Percentiles rank a stretch among this genome's conserved stretches.
Conservation (phyloP, 371 early-diverging fungal species). For the Chytridium lagenaria region DNA sequence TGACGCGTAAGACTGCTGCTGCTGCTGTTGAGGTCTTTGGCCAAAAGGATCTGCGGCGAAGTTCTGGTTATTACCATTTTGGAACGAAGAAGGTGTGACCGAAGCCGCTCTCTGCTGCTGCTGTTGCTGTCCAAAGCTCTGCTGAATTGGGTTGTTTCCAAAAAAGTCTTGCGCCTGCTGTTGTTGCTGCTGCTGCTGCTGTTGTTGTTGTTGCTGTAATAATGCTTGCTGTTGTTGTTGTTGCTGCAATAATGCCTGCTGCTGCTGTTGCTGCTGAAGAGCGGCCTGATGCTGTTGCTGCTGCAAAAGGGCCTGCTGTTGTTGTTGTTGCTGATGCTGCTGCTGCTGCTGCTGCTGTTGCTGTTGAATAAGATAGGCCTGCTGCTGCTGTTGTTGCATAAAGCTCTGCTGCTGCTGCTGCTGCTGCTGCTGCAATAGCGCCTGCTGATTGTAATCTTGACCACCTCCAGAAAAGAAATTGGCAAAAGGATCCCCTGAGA, state of each 20-base stretch:
- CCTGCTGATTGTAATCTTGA: not conserved
- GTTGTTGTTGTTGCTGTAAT: not conserved
- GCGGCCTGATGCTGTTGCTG: slow-evolving; percentile 36
- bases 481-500: slow-evolving; percentile 13
- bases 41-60: too few relatives aligned
- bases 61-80: too few relatives aligned
- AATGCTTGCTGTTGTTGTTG: slow-evolving; percentile 19
- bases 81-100: too few relatives aligned
- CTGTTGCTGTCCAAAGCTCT: slow-evolving; percentile 12
- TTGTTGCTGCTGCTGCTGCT: slow-evolving; percentile 5
- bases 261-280: slow-evolving; percentile 32
- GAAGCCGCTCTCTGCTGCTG: too few relatives aligned
- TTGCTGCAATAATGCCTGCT: slow-evolving; percentile 22
- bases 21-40: not conserved
- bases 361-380: slow-evolving; percentile 9
- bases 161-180: slow-evolving; percentile 18
- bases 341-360: too few relatives aligned
- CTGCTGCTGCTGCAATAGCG: slow-evolving; percentile 4
- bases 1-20: not conserved
- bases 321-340: too few relatives aligned
- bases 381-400: slow-evolving; percentile 33
- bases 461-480: slow-evolving; percentile 23
- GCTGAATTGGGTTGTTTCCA: not conserved
- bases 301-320: slow-evolving; percentile 14
- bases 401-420: too few relatives aligned